Evolutionary conservation across 805 yeast species (phyloP), one percentile per base, ranked within the genome.

Genomic region (Ascoidea asiatica): DNA sequence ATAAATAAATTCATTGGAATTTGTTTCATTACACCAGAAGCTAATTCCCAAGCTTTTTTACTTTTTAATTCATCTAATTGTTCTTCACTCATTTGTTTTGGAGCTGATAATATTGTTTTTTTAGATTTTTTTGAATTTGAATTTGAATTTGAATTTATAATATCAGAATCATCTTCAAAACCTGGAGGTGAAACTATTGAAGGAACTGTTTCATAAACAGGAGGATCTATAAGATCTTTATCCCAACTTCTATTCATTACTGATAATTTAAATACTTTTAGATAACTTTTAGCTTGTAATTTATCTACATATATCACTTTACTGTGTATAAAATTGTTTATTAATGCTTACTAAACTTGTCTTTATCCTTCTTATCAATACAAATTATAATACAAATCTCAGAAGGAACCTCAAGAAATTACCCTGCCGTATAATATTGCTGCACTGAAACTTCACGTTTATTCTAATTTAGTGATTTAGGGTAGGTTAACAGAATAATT

Each of bases 1-100:
- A 90, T 86, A 41, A 86, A 65, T 42, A 84, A 60, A 56, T 86
- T 92, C 94, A 87, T 83, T 5, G 97, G 95, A n/a, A 92, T 72
- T 22, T 73, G 63, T 57, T 88, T 90, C 2, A 87, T 84, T 0
- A 97, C 96, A 1, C 78, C 77, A 15, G 74, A 61, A 2, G 96
- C 95, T 37, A 84, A 57, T 46, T 84, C 92, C 95, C 96, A 87
- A 0, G 94, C 89, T 55, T 82, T 83, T 55, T 79, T 73, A 19
- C 65, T 58, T 52, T 67, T 73, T 46, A 73, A 59, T 38, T 61
- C 43, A 19, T 42, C 36, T 19, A 41, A 39, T 23, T 48, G 50
- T 39, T 33, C 41, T 18, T 39, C 5, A 18, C 43, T 35, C 22
- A 29, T 29, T 29, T 11, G 8, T 11, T 8, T 8, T 29, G 35